These are phyloP conservation scores for Tinospora cordifolia DNA, from an alignment of 164 flowering plant genomes.

Conservation along the genomic window DNA sequence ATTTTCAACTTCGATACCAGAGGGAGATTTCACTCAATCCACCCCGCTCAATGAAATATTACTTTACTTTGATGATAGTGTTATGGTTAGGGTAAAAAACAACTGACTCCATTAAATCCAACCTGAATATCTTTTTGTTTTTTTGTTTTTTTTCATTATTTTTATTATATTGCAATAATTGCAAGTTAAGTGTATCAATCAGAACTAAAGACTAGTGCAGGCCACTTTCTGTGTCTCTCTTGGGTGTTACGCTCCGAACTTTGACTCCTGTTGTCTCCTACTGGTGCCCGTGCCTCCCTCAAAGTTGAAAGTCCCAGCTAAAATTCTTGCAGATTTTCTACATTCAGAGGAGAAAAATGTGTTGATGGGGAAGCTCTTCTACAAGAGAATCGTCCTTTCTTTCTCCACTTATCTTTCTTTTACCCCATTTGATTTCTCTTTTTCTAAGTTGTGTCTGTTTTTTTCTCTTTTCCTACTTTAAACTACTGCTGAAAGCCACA, in stretches of 20 bases:
- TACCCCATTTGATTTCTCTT: constrained; percentile 3
- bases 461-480: background rate
- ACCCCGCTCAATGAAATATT: too few relatives aligned
- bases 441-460: background rate
- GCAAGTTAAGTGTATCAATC: background rate
- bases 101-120: background rate
- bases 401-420: background rate
- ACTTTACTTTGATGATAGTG: too few relatives aligned
- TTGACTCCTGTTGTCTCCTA: constrained; percentile 21
- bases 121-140: background rate
- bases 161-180: constrained; percentile 4
- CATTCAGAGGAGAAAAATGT: background rate
- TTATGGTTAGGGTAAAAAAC: background rate
- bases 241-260: constrained; percentile 4
- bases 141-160: too few relatives aligned
- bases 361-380: background rate
- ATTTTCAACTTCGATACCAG: background rate
- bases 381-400: background rate
- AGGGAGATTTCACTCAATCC: background rate
- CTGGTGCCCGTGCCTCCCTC: constrained; percentile 3
- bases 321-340: constrained; percentile 2
- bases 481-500: background rate
- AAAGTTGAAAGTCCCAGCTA: constrained; percentile 3
- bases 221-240: background rate
- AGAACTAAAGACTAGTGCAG: background rate